These are phyloP conservation scores for Boletellus sp. DNA, from an alignment of 768 basidiomycete species.

Conservation along the genomic window DNA sequence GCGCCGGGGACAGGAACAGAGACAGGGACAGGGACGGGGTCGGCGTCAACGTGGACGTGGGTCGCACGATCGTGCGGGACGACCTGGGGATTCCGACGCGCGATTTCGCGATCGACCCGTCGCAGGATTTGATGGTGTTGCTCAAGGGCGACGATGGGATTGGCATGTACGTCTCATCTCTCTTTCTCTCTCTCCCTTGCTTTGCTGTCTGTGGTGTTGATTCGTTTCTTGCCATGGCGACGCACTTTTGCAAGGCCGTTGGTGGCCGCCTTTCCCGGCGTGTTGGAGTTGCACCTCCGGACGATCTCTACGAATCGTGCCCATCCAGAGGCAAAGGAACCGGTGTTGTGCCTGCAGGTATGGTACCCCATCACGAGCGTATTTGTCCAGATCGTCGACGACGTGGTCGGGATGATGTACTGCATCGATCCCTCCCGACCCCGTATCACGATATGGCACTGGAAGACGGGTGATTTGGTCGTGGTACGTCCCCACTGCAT, in stretches of 20 bases:
- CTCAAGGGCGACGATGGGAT: constrained; percentile 27
- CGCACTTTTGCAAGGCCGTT: constrained; percentile 6
- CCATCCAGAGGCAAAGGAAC: constrained; percentile 40
- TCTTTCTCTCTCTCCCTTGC: background rate
- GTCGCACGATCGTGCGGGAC: constrained; percentile 20
- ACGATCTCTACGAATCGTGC: constrained; percentile 40
- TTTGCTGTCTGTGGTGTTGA: too few species aligned
- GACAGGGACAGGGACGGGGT: background rate
- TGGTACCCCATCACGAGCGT: constrained; percentile 27
- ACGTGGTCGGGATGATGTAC: constrained; percentile 49
- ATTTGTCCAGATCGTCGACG: constrained; percentile 51
- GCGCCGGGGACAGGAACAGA: background rate
- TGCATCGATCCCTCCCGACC: constrained; percentile 26
- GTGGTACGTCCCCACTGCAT: constrained; percentile 35
- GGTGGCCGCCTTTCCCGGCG: constrained; percentile 4
- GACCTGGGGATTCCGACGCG: constrained; percentile 41
- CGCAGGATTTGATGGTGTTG: constrained; percentile 55
- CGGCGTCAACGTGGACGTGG: background rate
- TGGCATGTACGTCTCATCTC: constrained; percentile 10
- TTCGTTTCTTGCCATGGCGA: too few species aligned
- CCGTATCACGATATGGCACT: constrained; percentile 44
- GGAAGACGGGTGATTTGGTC: constrained; percentile 42
- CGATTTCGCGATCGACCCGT: constrained; percentile 65
- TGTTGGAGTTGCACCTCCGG: constrained; percentile 39
- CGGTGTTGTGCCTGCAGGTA: constrained; percentile 27